Base-by-base conservation (phyloP, 768 basidiomycete species). In the Tremella yokohamensis region DNA sequence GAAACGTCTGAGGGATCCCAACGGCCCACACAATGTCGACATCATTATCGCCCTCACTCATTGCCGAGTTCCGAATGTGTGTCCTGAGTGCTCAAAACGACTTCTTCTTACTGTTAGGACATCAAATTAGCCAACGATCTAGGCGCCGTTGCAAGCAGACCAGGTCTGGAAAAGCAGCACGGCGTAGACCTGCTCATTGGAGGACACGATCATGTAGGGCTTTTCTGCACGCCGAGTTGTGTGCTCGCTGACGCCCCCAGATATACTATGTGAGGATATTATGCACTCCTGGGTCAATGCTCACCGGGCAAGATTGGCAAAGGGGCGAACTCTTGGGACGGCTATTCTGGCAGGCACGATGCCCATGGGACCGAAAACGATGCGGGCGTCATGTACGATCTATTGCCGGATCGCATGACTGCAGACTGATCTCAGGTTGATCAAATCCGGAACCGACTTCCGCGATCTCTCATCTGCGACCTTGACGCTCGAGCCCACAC, bases 391-490 rank as follows among this genome's bases (percentile, higher is more conserved):
- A 42, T 52, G 61, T 67, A 22, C 37, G 69, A 2, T 3, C 40
- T 4, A 29, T 13, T 13, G 40, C 40, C 38, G 11, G 18, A 8
- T 42, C 20, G 19, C 1, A 40, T 29, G 4, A 24, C n/a, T 7
- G 26, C 49, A n/a, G 49, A 20, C 37, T 40, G 4, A n/a, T 11
- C 26, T 37, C 48, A 65, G 72, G 13, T 63, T 78, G 18, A 79
- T 91, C 59, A 93, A 93, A 77, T 90, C 88, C 68, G 91, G 91
- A 8, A 88, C 86, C 1, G 90, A 94, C 77, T 94, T 94, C 70
- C 83, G 87, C 38, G 90, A 93, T 62, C 78, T 93, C 19, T 89
- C 88, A 52, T 87, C 89, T 60, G 78, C 91, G 44, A 79, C 76
- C 0, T 76, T 94, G 19, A 84, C 84, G 56, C 78, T 93, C 13